Conservation (phyloP, 2,329 filamentous ascomycete genomes). For the Aciculosporium take region DNA sequence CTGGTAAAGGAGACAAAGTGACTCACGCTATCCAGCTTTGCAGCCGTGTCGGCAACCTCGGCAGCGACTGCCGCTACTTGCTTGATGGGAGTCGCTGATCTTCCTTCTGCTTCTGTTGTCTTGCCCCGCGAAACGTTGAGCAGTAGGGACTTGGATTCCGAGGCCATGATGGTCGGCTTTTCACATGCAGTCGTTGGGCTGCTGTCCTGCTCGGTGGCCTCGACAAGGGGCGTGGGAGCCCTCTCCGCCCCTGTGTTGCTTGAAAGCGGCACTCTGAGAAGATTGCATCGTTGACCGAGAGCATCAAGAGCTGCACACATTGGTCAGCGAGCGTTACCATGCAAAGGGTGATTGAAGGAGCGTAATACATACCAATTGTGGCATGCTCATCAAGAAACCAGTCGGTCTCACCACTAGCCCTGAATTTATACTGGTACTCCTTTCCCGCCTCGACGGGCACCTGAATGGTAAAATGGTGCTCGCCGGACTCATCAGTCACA, state of each 20-base stretch:
- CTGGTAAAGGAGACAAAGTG: not conserved
- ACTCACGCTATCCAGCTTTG: conserved; percentile 20
- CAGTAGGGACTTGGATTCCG: conserved; percentile 4
- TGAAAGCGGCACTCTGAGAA: conserved; percentile 10
- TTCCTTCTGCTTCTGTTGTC: not conserved
- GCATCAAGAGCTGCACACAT: conserved; percentile 3
- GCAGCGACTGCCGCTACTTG: conserved; percentile 28
- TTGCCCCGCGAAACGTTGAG: conserved; percentile 13
- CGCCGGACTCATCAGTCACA: conserved; percentile 33
- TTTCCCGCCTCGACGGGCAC: conserved; percentile 40
- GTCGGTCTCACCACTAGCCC: conserved; percentile 51
- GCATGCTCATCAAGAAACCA: conserved; percentile 53
- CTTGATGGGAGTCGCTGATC: conserved; percentile 25
- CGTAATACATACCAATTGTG: conserved; percentile 36
- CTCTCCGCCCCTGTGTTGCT: conserved; percentile 1
- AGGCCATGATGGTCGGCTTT: not conserved
- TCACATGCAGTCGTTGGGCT: not conserved
- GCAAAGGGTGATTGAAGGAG: not conserved
- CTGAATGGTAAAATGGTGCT: conserved; percentile 42
- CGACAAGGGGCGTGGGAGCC: conserved; percentile 4
- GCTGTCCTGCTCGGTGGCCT: conserved; percentile 5
- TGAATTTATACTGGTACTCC: conserved; percentile 62
- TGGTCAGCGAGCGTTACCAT: not conserved
- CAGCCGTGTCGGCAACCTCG: conserved; percentile 29
- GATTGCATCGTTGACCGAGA: conserved; percentile 8